Evolutionary conservation across 139 green algal genomes (phyloP), one percentile per base, ranked within the genome.

Genomic region (Auxenochlorella protothecoides): DNA sequence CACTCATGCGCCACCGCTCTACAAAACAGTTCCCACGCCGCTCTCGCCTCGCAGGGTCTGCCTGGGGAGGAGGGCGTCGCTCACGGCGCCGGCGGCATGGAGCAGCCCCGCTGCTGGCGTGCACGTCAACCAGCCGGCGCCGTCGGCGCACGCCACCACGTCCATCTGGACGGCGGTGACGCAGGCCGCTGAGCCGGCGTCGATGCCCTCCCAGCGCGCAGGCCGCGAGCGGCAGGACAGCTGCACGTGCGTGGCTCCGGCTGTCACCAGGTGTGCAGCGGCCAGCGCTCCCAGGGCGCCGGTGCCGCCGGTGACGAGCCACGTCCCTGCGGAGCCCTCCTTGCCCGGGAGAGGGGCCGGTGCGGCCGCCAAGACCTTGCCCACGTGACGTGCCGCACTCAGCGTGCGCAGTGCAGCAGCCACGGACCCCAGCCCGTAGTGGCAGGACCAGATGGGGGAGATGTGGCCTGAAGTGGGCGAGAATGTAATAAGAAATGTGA

Each of bases 381-480:
- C 90, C 53, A 96, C 80, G 70, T 95, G 89, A 0, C 83, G 76
- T 1, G 90, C 89, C 75, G 90, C 85, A 14, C 85, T 88, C 82
- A 96, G 89, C 78, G 92, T 86, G 5, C 90, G 82, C 71, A 96
- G 78, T 5, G 90, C 90, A 15, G 83, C 74, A 14, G 76, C 74
- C 27, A 86, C 84, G 16, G 63, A 68, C 27, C 15, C 54, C 59
- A 92, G 73, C 59, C 65, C 59, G 77, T 90, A 80, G 2, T 60
- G 64, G 8, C 77, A 65, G 11, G 73, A 54, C 12, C 72, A 83
- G 59, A 95, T 79, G 0, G 87, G 87, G 4, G 11, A 27, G 3
- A 92, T 10, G 6, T n/a, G 12, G 27, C 27, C 27, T 44, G 27
- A 44, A 44, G 27, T 44, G 27, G 27, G 27, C 27, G 27, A 1